Conservation (phyloP, 768 basidiomycete genomes). For the Boletus sp. region DNA sequence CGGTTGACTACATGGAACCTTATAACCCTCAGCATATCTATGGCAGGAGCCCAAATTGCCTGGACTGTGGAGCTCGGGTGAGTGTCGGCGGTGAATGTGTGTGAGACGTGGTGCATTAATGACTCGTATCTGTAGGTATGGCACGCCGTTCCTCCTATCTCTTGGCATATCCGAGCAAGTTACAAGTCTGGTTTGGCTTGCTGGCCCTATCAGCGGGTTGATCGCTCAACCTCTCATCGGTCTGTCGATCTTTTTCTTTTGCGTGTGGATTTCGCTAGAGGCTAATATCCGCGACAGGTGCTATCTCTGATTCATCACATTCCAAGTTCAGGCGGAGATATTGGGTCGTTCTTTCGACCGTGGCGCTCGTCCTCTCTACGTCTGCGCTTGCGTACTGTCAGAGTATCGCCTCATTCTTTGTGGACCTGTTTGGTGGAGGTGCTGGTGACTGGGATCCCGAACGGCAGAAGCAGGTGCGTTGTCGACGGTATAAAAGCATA, state of each 20-base stretch:
- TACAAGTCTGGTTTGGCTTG: constrained; percentile 93
- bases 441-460: constrained; percentile 86
- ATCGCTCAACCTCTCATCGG: constrained; percentile 98
- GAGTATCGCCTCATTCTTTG: constrained; percentile 65
- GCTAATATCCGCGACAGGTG: constrained; percentile 49
- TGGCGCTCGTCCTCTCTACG: constrained; percentile 74
- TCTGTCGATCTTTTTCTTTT: constrained; percentile 25
- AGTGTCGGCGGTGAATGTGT: constrained; percentile 25
- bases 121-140: constrained; percentile 58
- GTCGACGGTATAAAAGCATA: background rate
- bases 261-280: background rate
- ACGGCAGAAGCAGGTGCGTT: constrained; percentile 54
- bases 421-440: constrained; percentile 72
- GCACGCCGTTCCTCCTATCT: constrained; percentile 86
- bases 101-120: background rate
- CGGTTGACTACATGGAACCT: constrained; percentile 60
- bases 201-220: constrained; percentile 91
- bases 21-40: constrained; percentile 80
- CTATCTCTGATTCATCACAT: constrained; percentile 90
- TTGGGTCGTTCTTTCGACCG: constrained; percentile 90
- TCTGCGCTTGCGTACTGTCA: constrained; percentile 81
- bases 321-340: constrained; percentile 89
- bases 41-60: constrained; percentile 92
- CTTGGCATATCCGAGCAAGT: constrained; percentile 82
- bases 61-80: constrained; percentile 97